These are phyloP conservation scores for Posidonia oceanica DNA, from an alignment of 116 monocot species.

Conservation along the genomic window DNA sequence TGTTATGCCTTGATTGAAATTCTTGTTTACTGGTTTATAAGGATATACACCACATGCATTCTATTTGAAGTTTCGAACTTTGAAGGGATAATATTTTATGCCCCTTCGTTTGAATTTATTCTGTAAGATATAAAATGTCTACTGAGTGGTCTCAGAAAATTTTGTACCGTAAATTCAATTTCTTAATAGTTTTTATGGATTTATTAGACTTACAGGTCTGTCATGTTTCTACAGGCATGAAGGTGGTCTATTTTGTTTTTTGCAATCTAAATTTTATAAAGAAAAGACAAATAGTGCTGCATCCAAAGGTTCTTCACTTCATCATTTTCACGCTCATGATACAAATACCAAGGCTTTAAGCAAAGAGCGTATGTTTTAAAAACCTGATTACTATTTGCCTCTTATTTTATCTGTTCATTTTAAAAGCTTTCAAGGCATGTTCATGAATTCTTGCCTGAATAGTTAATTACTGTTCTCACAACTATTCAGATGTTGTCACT, in stretches of 20 bases:
- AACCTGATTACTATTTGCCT: not conserved
- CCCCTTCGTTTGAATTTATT: no score
- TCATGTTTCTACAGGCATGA: slow-evolving; percentile 46
- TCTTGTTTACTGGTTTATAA: no score
- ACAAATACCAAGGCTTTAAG: slow-evolving; percentile 27
- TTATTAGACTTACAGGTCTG: not conserved
- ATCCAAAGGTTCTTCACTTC: slow-evolving; percentile 1
- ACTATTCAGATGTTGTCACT: slow-evolving; percentile 54
- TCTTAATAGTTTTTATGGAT: not conserved
- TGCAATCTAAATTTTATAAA: slow-evolving; percentile 25
- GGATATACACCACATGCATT: no score
- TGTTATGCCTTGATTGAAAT: no score
- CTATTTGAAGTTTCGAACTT: no score
- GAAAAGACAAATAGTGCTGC: slow-evolving; percentile 12
- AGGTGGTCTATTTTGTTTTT: slow-evolving; percentile 55
- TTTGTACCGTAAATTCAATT: not conserved
- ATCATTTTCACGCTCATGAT: slow-evolving; percentile 18
- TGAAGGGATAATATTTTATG: no score
- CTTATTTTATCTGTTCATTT: not conserved
- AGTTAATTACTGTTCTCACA: not conserved
- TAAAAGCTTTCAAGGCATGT: not conserved
- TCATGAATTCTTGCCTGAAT: not conserved
- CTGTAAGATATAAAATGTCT: no score
- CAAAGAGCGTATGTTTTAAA: slow-evolving; percentile 42
- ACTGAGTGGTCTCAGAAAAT: not conserved